Evolutionary conservation across 352 stramenopile genomes (phyloP).

Genomic region (Pythium folliculosum): DNA sequence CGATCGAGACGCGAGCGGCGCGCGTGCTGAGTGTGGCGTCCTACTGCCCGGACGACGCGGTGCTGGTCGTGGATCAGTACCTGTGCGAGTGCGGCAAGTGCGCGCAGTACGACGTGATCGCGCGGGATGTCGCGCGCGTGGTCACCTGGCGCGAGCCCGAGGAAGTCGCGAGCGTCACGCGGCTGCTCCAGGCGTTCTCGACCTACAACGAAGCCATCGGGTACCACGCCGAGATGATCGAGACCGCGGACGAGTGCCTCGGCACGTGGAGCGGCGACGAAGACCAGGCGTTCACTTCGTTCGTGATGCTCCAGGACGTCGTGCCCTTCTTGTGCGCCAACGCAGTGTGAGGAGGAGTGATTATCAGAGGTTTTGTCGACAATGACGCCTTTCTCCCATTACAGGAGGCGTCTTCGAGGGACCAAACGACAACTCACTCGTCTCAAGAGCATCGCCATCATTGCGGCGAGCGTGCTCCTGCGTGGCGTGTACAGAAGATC

Average conservation of each 20-base stretch:
- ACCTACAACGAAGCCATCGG: constrained; percentile 71
- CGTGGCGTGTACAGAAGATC: background rate
- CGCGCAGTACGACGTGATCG: constrained; percentile 26
- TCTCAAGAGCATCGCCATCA: background rate
- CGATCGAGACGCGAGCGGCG: background rate
- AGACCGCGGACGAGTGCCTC: constrained; percentile 54
- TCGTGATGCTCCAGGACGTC: constrained; percentile 63
- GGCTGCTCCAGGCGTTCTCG: constrained; percentile 66
- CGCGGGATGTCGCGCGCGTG: constrained; percentile 18
- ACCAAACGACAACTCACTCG: background rate
- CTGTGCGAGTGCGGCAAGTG: constrained; percentile 31
- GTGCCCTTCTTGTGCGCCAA: constrained; percentile 47
- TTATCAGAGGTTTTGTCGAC: background rate
- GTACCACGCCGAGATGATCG: constrained; percentile 59
- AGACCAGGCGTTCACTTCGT: constrained; percentile 67
- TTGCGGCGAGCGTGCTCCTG: background rate
- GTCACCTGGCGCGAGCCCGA: constrained; percentile 28
- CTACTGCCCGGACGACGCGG: background rate
- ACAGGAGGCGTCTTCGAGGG: background rate
- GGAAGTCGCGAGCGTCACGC: constrained; percentile 32
- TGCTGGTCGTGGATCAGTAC: constrained; percentile 22
- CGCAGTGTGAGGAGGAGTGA: constrained; percentile 4
- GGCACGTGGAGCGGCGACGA: constrained; percentile 60
- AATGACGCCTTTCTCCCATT: constrained; percentile 8
- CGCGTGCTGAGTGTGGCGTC: constrained; percentile 23